Percentiles rank a stretch among this genome's conserved stretches.
These are phyloP conservation scores for Termitomyces sp. DNA, from an alignment of 768 basidiomycete species.

Conservation along the genomic window DNA sequence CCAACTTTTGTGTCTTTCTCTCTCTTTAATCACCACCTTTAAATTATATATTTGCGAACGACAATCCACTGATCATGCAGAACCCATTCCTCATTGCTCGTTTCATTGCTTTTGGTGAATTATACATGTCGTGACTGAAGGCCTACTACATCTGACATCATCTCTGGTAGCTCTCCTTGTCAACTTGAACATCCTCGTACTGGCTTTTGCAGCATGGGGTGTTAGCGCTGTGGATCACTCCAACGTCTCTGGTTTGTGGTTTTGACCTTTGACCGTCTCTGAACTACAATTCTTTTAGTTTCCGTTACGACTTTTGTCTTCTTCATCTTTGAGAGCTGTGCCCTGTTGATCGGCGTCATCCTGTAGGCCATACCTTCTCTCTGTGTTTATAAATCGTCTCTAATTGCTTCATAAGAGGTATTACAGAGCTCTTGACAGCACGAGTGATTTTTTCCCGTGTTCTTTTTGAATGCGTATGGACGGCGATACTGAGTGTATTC, in stretches of 20 bases:
- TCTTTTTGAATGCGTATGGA: constrained; percentile 54
- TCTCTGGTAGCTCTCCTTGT: constrained; percentile 36
- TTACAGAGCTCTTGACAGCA: constrained; percentile 31
- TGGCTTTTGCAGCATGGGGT: constrained; percentile 60
- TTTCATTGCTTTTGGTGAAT: constrained; percentile 53
- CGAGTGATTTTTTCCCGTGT: constrained; percentile 36
- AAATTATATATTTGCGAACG: neutral
- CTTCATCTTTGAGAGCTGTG: constrained; percentile 41
- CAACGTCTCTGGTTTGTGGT: constrained; percentile 28
- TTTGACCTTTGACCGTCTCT: neutral
- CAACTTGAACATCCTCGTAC: constrained; percentile 45
- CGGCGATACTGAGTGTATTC: constrained; percentile 39
- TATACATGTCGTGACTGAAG: neutral
- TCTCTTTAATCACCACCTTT: constrained; percentile 3
- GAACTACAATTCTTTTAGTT: constrained; percentile 23
- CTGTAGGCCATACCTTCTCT: constrained; percentile 23
- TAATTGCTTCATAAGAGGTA: constrained; percentile 20
- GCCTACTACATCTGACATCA: neutral
- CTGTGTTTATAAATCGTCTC: neutral
- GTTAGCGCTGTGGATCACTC: constrained; percentile 31
- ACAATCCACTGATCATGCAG: constrained; percentile 24
- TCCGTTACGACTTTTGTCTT: constrained; percentile 40
- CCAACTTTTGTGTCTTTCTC: constrained; percentile 7
- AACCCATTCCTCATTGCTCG: constrained; percentile 56
- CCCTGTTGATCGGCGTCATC: constrained; percentile 28